These are phyloP conservation scores for Clarireedia sp. DNA, from an alignment of 2,329 filamentous ascomycete genomes.

Conservation along the genomic window DNA sequence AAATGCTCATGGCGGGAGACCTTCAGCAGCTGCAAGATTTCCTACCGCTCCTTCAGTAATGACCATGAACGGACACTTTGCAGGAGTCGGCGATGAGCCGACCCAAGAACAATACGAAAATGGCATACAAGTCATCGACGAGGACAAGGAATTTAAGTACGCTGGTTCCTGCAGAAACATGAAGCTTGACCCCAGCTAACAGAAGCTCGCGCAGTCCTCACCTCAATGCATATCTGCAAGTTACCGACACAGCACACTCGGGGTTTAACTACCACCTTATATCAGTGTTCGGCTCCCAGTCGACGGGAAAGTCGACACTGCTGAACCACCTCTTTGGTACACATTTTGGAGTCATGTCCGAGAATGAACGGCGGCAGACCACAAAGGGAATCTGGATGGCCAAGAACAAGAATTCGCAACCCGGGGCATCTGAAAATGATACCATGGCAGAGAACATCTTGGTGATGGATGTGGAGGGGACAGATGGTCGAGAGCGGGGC, in stretches of 20 bases:
- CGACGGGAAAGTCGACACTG: constrained; percentile 94
- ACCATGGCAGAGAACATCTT: constrained; percentile 95
- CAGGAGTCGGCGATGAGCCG: constrained; percentile 59
- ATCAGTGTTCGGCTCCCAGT: constrained; percentile 97
- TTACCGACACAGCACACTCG: constrained; percentile 72
- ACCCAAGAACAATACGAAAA: constrained; percentile 68
- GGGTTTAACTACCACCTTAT: constrained; percentile 99
- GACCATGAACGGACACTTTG: constrained; percentile 74
- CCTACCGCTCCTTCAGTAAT: constrained; percentile 29
- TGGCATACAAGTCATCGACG: constrained; percentile 95
- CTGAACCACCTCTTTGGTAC: constrained; percentile 95
- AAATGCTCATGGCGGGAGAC: constrained; percentile 22
- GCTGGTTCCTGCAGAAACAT: constrained; percentile 25
- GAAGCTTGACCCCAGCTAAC: constrained; percentile 12
- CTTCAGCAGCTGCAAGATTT: constrained; percentile 24
- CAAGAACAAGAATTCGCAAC: constrained; percentile 70
- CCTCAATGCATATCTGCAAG: constrained; percentile 72
- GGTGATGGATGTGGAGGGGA: constrained; percentile 99
- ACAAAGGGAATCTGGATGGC: constrained; percentile 99
- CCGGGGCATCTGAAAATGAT: constrained; percentile 37
- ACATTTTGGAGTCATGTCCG: constrained; percentile 95
- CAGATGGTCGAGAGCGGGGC: constrained; percentile 88
- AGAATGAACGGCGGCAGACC: constrained; percentile 86
- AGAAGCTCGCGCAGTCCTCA: constrained; percentile 48
- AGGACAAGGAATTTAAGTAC: constrained; percentile 95